Conservation (phyloP, 306 rosid species). For the Astragalus glycyphyllos region DNA sequence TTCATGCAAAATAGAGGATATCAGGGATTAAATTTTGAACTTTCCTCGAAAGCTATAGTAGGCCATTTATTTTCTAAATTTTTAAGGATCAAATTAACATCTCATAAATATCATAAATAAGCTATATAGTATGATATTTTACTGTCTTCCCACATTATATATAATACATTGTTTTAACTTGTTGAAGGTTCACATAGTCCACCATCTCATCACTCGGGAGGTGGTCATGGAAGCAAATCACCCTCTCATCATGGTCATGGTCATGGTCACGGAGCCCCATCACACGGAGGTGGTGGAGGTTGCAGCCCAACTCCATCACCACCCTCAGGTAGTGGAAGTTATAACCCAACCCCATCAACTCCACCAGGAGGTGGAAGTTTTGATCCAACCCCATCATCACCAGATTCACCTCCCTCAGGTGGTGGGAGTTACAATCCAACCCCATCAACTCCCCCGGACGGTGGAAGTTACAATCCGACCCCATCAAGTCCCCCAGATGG, state of each 20-base stretch:
- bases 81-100: constrained; percentile 24
- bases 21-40: constrained; percentile 24
- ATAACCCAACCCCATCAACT: constrained; percentile 42
- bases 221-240: constrained; percentile 48
- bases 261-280: constrained; percentile 17
- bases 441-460: constrained; percentile 46
- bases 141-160: constrained; percentile 11
- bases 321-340: constrained; percentile 45
- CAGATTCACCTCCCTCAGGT: constrained; percentile 19
- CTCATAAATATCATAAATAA: constrained; percentile 23
- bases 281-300: constrained; percentile 56
- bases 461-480: constrained; percentile 40
- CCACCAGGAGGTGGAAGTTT: constrained; percentile 46
- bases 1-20: constrained; percentile 18
- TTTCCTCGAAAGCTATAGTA: constrained; percentile 19
- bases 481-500: constrained; percentile 36
- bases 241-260: constrained; percentile 48
- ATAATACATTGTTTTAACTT: constrained; percentile 31
- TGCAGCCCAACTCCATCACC: constrained; percentile 52
- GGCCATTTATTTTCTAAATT: constrained; percentile 27
- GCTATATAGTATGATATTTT: constrained; percentile 10
- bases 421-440: constrained; percentile 45
- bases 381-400: constrained; percentile 54
- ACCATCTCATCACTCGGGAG: constrained; percentile 53
- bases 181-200: constrained; percentile 55